These are phyloP conservation scores for Nelumbo lutea DNA, from an alignment of 164 flowering plant species.

Conservation along the genomic window DNA sequence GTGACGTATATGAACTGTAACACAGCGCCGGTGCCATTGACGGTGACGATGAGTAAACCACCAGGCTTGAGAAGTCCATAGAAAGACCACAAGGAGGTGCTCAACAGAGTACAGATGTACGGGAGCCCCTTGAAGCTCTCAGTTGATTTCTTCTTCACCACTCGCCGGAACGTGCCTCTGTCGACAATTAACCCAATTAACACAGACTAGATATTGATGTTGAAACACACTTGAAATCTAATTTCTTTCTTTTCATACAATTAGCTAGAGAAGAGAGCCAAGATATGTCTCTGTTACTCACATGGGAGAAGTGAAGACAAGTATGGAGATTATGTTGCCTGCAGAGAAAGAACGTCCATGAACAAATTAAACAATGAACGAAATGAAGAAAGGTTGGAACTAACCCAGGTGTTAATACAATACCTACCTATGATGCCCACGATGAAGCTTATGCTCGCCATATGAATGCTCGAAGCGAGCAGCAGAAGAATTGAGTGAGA, in stretches of 20 bases:
- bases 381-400: no score
- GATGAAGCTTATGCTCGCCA: constrained; percentile 49
- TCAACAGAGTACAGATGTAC: constrained; percentile 53
- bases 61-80: constrained; percentile 77
- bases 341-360: constrained; percentile 14
- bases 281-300: constrained; percentile 26
- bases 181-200: no score
- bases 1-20: constrained; percentile 54
- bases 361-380: not conserved
- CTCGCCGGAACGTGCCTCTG: constrained; percentile 47
- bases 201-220: not conserved
- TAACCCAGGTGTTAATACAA: not conserved
- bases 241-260: not conserved
- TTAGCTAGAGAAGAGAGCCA: not conserved
- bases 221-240: not conserved
- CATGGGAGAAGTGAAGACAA: constrained; percentile 71
- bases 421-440: constrained; percentile 54
- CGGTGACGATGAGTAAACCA: constrained; percentile 52
- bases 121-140: constrained; percentile 61
- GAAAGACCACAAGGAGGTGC: constrained; percentile 68
- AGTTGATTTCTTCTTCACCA: constrained; percentile 70
- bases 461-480: not conserved
- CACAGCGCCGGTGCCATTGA: constrained; percentile 59
- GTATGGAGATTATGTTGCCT: constrained; percentile 63
- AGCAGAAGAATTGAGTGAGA: no score